Evolutionary conservation across 2,329 filamentous ascomycete genomes (phyloP), one percentile per base, ranked within the genome.

Genomic region (Fusarium protoensiforme): DNA sequence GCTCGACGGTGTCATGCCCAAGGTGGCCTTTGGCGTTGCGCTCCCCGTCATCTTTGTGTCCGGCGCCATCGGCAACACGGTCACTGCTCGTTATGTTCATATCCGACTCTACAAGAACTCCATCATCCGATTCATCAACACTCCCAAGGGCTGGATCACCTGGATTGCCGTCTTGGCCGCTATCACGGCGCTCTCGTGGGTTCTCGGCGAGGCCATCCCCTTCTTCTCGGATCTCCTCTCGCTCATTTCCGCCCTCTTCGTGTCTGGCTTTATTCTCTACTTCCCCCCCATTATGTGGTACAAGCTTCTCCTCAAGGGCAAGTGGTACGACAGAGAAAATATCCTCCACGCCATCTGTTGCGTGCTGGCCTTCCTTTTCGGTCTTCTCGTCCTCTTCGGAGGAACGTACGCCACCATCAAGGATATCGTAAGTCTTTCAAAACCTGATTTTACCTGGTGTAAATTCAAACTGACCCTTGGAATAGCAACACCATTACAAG

Each of bases 41-140:
- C 83, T 91, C 1, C 91, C 91, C 7, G 92, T 91, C 27, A 93
- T 93, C 74, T 85, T 92, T 70, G 89, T 93, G 65, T 90, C 91
- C 0, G 92, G 91, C 61, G 90, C 91, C 27, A 90, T 93, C 13
- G 66, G 66, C 75, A 90, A 92, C 79, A 82, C 81, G n/a, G 80
- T 80, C 13, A 81, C 82, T 2, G 78, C 80, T 29, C 77, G 78
- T 7, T 81, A 82, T 31, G 77, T 84, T 65, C 81, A 83, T 73
- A 80, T 78, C n/a, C 79, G 74, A 20, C 39, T 70, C 14, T 72
- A 73, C 39, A 69, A 61, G 38, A 59, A 75, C 41, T 64, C 48
- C 24, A 71, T 74, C n/a, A 67, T 66, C n/a, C 67, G 71, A 13
- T 76, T 73, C 33, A 63, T 72, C 57, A 72, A 75, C 27, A 65